phyloP scores from a whole-genome alignment of 2,329 filamentous ascomycete species.

The Graphiopsis chlorocephala region DNA sequence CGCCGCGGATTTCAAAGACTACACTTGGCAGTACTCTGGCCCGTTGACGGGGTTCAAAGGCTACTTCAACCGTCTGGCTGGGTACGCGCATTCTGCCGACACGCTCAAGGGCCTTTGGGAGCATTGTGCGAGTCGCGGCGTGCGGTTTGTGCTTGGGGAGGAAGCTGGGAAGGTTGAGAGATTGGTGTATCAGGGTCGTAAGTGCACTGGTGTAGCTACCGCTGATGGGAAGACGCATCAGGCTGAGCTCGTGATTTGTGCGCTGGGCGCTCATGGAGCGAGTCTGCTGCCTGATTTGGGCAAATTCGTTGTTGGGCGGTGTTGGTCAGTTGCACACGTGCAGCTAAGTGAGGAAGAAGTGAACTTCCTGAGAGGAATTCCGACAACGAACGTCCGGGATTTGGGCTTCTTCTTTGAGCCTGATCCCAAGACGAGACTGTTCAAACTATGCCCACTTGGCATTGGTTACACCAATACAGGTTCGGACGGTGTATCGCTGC shows the following conservation, averaged over 20 bases:
- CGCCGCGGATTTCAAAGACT: conserved; percentile 41
- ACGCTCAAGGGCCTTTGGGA: conserved; percentile 50
- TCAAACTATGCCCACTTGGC: conserved; percentile 61
- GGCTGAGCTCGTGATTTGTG: conserved; percentile 47
- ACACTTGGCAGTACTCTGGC: conserved; percentile 50
- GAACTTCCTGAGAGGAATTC: conserved; percentile 54
- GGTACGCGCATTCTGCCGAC: conserved; percentile 57
- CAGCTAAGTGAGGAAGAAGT: conserved; percentile 56
- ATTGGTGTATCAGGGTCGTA: conserved; percentile 41
- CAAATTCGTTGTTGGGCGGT: conserved; percentile 53
- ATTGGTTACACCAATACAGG: conserved; percentile 56
- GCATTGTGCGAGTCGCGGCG: conserved; percentile 40
- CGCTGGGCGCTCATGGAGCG: conserved; percentile 51
- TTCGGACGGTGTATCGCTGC: conserved; percentile 40
- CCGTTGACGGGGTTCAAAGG: conserved; percentile 54
- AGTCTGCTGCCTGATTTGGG: conserved; percentile 51
- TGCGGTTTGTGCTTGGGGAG: conserved; percentile 45
- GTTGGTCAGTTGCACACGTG: conserved; percentile 60
- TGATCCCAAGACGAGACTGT: conserved; percentile 54
- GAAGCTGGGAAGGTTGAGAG: conserved; percentile 38
- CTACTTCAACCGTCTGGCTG: conserved; percentile 57
- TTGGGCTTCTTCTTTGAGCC: conserved; percentile 66
- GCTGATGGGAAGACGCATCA: conserved; percentile 39
- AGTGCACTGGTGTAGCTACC: conserved; percentile 39
- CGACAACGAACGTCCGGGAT: conserved; percentile 60